Percentiles rank a stretch among this genome's conserved stretches.
These are phyloP conservation scores for Kuraishia capsulata DNA, from an alignment of 805 yeast species.

Conservation along the genomic window DNA sequence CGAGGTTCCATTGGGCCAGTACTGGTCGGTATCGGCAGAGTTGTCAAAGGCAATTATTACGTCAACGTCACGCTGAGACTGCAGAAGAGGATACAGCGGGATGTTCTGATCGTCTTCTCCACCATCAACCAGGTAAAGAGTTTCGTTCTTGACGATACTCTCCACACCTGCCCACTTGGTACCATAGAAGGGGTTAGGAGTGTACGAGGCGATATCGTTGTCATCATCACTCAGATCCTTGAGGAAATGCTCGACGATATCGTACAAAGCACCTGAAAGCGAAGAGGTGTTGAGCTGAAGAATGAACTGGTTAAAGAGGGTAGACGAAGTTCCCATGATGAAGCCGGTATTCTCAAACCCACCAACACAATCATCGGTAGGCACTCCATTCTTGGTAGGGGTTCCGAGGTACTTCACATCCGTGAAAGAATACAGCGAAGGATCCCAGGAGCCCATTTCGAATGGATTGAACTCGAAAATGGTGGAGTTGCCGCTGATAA, in stretches of 20 bases:
- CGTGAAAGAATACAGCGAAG: constrained; percentile 54
- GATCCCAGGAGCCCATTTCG: constrained; percentile 87
- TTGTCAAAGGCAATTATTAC: constrained; percentile 58
- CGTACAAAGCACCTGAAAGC: constrained; percentile 33
- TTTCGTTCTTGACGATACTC: constrained; percentile 27
- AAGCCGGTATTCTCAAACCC: constrained; percentile 82
- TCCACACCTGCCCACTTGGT: constrained; percentile 27
- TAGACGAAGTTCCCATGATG: constrained; percentile 74
- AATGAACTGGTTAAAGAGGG: constrained; percentile 64
- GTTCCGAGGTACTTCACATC: constrained; percentile 68
- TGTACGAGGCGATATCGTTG: constrained; percentile 60
- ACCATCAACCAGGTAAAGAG: constrained; percentile 62
- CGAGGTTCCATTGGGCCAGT: constrained; percentile 66
- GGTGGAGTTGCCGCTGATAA: constrained; percentile 61
- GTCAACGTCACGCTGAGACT: constrained; percentile 53
- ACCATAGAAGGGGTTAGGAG: constrained; percentile 63
- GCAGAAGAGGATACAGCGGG: constrained; percentile 58
- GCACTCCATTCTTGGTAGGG: constrained; percentile 47
- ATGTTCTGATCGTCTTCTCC: constrained; percentile 72
- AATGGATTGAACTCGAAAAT: constrained; percentile 55
- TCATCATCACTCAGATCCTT: constrained; percentile 31
- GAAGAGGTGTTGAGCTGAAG: constrained; percentile 48
- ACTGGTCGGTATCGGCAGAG: constrained; percentile 49
- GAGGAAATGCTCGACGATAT: constrained; percentile 37
- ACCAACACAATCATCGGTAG: constrained; percentile 42